Conservation (phyloP, 257 asterid species). For the Rauvolfia tetraphylla region DNA sequence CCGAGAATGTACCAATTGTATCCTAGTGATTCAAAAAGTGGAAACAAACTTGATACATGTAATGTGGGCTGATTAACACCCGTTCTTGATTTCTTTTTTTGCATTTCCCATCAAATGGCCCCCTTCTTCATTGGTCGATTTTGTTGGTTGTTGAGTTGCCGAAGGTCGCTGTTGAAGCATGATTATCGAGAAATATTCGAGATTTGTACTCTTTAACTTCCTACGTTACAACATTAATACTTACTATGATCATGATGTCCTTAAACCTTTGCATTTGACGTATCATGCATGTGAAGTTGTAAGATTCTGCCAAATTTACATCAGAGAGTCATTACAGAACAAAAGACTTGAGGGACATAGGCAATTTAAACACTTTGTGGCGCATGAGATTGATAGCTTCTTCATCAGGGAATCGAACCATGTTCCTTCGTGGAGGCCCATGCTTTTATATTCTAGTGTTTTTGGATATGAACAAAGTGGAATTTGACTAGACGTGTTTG, state of each 20-base stretch:
- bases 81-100: too few species aligned
- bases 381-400: neutral
- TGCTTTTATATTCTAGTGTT: neutral
- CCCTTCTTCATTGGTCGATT: neutral
- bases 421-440: neutral
- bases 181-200: neutral
- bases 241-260: neutral
- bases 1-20: neutral
- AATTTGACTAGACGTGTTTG: neutral
- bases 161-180: neutral
- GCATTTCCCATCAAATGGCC: neutral
- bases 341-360: neutral
- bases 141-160: neutral
- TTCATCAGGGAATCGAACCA: neutral
- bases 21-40: conserved; percentile 9
- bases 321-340: neutral
- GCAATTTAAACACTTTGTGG: neutral
- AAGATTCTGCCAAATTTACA: conserved; percentile 3
- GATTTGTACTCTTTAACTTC: too few species aligned
- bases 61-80: conserved; percentile 6
- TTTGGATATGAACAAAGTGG: neutral
- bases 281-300: neutral
- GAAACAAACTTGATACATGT: conserved; percentile 1
- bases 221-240: neutral
- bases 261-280: neutral